Base-by-base conservation (phyloP, 2,329 filamentous ascomycete species). In the Colletotrichum simmondsii region DNA sequence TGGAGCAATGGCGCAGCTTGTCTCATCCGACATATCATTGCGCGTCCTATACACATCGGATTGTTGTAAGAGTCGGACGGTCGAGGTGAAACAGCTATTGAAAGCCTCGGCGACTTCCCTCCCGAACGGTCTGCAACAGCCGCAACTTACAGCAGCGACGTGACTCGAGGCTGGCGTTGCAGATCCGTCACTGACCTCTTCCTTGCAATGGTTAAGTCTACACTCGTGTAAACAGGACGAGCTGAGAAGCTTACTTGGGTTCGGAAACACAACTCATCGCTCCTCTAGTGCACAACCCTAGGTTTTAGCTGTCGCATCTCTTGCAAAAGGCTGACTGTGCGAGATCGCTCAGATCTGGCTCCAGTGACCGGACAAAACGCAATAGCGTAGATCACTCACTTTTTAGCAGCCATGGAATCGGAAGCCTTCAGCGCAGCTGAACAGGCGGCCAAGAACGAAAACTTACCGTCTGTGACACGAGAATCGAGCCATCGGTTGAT, bases 61-160 rank as follows among this genome's bases (percentile, higher is more conserved):
- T 14, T 70, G 65, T 24, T n/a, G 46, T n/a, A 26, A 46, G 64
- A 19, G 32, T 70, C 56, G 60, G 70, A 65, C 46, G 66, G 54
- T n/a, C 22, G 60, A 69, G 16, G 66, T 72, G 70, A 72, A 72
- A 70, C 70, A 37, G 65, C 60, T 72, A 65, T 70, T 72, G 70
- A 72, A 72, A 72, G 70, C 70, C 56, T 60, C 70, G 66, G 70
- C 26, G 46, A 62, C 56, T 32, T 54, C 42, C 60, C 70, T 61
- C 37, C 66, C 70, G 70, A 22, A 61, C 53, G 54, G 70, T 61
- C 70, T 64, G 70, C 66, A 66, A 70, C 60, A 65, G 54, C 30
- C 56, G 42, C 56, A 59, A 65, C 62, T 64, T 46, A 26, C 26
- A 37, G 60, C 22, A 19, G 62, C 46, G 10, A 24, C 69, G 69